These are phyloP conservation scores for Thinopyrum elongatum DNA, from an alignment of 176 grass and related monocot species.

Conservation along the genomic window DNA sequence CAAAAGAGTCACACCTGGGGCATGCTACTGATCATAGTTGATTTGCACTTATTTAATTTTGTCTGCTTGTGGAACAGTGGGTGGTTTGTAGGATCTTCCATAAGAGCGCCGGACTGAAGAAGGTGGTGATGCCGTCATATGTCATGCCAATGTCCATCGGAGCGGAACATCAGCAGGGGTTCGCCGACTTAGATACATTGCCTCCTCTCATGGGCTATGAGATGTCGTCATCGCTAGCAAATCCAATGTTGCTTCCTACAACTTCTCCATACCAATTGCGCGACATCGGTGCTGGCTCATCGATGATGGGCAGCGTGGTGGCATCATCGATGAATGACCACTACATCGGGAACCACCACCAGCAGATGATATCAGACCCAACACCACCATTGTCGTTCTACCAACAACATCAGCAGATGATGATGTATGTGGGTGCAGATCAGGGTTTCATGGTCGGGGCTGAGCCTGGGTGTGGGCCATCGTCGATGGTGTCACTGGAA, in stretches of 20 bases:
- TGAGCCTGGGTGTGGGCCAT: neutral
- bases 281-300: no score
- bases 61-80: conserved; percentile 38
- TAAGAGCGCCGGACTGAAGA: conserved; percentile 39
- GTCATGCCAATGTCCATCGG: neutral
- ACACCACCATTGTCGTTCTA: neutral
- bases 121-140: neutral
- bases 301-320: neutral
- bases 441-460: neutral
- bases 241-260: neutral
- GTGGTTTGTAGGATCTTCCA: conserved; percentile 60
- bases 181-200: neutral
- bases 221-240: neutral
- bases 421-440: neutral
- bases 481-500: conserved; percentile 33
- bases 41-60: neutral
- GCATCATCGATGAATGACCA: neutral
- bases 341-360: neutral
- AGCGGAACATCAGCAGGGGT: neutral
- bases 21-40: neutral
- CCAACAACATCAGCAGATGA: neutral
- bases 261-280: neutral
- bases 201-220: conserved; percentile 10
- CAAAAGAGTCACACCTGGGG: neutral
- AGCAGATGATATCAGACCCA: neutral